phyloP scores from a whole-genome alignment of 2,329 filamentous ascomycete genomes.

The Emmonsiellopsis sp. region DNA sequence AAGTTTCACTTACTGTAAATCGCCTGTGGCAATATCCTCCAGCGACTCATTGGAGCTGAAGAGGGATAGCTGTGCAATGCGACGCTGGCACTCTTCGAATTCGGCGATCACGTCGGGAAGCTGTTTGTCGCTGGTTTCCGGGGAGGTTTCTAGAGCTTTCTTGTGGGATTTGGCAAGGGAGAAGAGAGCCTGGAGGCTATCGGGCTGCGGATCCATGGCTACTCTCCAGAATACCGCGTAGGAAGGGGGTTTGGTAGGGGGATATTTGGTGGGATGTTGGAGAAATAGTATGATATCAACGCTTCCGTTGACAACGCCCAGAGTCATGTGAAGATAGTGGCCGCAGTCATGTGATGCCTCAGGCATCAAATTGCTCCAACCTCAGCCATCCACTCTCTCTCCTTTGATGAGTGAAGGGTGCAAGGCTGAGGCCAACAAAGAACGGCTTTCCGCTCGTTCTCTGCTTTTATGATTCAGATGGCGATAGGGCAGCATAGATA shows the following conservation, averaged over 20 bases:
- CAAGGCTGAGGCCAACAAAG: no score
- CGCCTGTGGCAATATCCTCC: slow-evolving; percentile 77
- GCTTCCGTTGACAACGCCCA: no score
- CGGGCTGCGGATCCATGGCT: slow-evolving; percentile 31
- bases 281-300: no score
- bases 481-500: not conserved
- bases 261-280: not conserved
- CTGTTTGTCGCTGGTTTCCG: slow-evolving; percentile 53
- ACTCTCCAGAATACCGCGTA: not conserved
- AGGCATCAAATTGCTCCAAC: no score
- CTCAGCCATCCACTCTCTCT: no score
- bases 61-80: slow-evolving; percentile 62
- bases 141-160: slow-evolving; percentile 46
- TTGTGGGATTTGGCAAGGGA: slow-evolving; percentile 46
- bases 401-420: no score
- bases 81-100: slow-evolving; percentile 63
- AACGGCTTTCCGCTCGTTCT: no score
- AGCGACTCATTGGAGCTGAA: slow-evolving; percentile 86
- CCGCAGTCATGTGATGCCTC: no score
- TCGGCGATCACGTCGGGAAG: slow-evolving; percentile 57
- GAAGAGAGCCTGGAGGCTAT: slow-evolving; percentile 48
- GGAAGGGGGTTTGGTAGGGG: not conserved
- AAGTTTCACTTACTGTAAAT: slow-evolving; percentile 55
- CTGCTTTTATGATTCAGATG: no score
- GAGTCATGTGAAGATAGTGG: not conserved